Evolutionary conservation across 441 rosid genomes (phyloP).

Genomic region (Capsella rubella): DNA sequence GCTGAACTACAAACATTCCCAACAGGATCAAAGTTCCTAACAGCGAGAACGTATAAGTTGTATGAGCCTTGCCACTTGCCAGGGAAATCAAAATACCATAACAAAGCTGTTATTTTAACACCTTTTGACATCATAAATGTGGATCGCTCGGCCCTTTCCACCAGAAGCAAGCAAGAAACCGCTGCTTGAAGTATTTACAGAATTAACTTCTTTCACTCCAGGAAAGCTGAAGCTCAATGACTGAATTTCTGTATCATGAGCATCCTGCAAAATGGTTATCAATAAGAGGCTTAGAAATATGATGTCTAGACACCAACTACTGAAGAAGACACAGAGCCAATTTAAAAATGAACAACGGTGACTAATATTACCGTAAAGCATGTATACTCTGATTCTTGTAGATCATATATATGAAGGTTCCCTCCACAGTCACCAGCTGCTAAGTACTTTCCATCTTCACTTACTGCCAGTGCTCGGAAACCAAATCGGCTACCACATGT

Average conservation of each 20-base stretch:
- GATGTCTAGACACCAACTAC: constrained; percentile 14
- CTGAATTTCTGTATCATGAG: constrained; percentile 82
- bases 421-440: constrained; percentile 91
- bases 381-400: constrained; percentile 65
- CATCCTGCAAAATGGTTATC: constrained; percentile 56
- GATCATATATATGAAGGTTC: constrained; percentile 83
- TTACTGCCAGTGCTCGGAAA: constrained; percentile 76
- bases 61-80: constrained; percentile 25
- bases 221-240: constrained; percentile 79
- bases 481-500: constrained; percentile 62
- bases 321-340: constrained; percentile 11
- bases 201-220: constrained; percentile 44
- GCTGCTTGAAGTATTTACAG: constrained; percentile 47
- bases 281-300: constrained; percentile 30
- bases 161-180: constrained; percentile 79
- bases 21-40: constrained; percentile 80
- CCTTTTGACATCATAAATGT: constrained; percentile 85
- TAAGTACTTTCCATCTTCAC: constrained; percentile 82
- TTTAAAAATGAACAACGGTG: neutral
- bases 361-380: constrained; percentile 60
- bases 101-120: constrained; percentile 36
- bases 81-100: constrained; percentile 39
- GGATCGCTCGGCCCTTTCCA: constrained; percentile 74
- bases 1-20: constrained; percentile 75
- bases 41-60: constrained; percentile 38